Evolutionary conservation across 78 protist species (phyloP), one percentile per base, ranked within the genome.

Genomic region (Chrysochromulina parva): DNA sequence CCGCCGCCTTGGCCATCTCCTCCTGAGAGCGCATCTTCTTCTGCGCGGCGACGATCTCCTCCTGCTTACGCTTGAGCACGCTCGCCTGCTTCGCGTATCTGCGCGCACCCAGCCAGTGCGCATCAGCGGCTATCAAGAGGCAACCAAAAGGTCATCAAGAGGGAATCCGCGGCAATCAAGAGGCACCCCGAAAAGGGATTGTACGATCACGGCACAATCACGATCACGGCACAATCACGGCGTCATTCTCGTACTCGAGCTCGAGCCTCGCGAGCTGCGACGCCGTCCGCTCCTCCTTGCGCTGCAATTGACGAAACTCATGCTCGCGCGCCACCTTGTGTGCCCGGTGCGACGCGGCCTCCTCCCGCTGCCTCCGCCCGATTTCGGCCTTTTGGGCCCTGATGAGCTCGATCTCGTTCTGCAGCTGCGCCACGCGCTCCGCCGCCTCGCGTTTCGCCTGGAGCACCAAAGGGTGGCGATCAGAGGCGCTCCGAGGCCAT

Each of bases 341-440:
- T 74, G 82, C 57, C 28, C 82, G 82, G 82, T 74, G 82, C 57
- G 55, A 2, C 28, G 38, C 82, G 26, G 82, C 82, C 55, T 74
- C 82, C 4, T 74, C 55, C 26, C 82, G 82, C 82, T 19, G 9
- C 9, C 82, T 11, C 4, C 55, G 9, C 82, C 26, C 17, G n/a
- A 74, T 14, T 16, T 53, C 82, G 13, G 48, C 57, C 55, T 74
- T 74, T 3, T 74, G 53, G 3, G 82, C 82, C 22, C 48, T 74
- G 55, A 74, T 74, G 5, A 7, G 1, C 28, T n/a, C 57, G 55
- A 74, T 74, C 82, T 74, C 82, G 19, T 74, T 5, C 6, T 3
- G 57, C 57, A 74, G 82, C 55, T 74, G 28, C 26, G 3, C 13
- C 50, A 67, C 24, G 7, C 76, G 69, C 62, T 7, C 62, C 62